phyloP scores from a whole-genome alignment of 2,329 filamentous ascomycete genomes.

The Ascochyta fabae region DNA sequence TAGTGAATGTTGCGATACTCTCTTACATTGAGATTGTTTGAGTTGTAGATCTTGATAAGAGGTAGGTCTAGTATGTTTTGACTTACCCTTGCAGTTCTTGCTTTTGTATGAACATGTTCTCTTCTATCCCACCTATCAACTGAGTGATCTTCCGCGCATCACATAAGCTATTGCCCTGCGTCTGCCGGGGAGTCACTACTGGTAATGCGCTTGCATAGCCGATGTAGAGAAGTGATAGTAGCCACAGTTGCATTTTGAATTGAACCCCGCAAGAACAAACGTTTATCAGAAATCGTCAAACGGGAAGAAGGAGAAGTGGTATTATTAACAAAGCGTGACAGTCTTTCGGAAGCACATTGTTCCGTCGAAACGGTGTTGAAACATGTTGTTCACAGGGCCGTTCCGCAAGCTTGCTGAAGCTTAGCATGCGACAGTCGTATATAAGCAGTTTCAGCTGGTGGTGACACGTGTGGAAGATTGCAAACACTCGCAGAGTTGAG shows the following conservation, averaged over 20 bases:
- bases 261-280: background rate
- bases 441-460: slow-evolving; percentile 1
- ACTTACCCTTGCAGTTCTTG: slow-evolving; percentile 28
- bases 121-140: slow-evolving; percentile 25
- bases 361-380: slow-evolving; percentile 11
- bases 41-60: background rate
- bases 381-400: slow-evolving; percentile 3
- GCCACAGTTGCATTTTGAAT: background rate
- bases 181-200: background rate
- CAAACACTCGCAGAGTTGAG: background rate
- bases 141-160: slow-evolving; percentile 2
- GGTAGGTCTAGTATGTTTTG: background rate
- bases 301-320: background rate
- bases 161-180: background rate
- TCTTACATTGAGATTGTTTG: background rate
- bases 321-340: background rate
- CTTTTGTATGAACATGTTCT: slow-evolving; percentile 30
- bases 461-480: background rate
- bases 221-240: background rate
- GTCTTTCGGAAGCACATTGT: background rate
- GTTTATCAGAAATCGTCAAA: background rate
- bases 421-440: slow-evolving; percentile 3
- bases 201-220: background rate
- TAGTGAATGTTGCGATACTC: background rate
- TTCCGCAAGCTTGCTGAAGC: slow-evolving; percentile 14